A percentile compares a stretch with the other conserved stretches of the same genome.
phyloP scores from a whole-genome alignment of 441 rosid species.

The Adansonia gregorii region DNA sequence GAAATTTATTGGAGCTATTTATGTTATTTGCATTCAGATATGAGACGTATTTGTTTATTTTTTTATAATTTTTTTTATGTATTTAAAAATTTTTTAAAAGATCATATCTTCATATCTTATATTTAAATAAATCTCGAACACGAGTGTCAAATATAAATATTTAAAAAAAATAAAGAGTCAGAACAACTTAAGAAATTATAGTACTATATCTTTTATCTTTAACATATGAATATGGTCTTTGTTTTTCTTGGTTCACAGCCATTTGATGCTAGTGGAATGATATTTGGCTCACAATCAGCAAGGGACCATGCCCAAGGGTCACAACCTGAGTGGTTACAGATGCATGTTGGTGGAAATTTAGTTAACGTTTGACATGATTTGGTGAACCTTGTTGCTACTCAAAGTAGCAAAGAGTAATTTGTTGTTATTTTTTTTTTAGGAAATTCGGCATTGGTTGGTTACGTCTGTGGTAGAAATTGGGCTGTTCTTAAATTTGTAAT shows the following conservation, averaged over 20 bases:
- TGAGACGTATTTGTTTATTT: too few relatives aligned
- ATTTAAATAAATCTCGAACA: too few relatives aligned
- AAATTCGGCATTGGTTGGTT: constrained; percentile 21
- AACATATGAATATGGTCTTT: constrained; percentile 25
- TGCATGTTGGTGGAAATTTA: constrained; percentile 73
- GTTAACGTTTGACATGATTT: constrained; percentile 45
- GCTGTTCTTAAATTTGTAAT: constrained; percentile 28
- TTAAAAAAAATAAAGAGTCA: too few relatives aligned
- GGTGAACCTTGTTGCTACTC: neutral
- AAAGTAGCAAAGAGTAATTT: constrained; percentile 23
- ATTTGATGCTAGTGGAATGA: constrained; percentile 58
- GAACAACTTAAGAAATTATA: too few relatives aligned
- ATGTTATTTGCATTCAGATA: too few relatives aligned
- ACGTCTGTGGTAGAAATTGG: constrained; percentile 22
- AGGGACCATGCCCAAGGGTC: constrained; percentile 61
- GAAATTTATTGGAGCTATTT: neutral
- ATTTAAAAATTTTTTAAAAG: too few relatives aligned
- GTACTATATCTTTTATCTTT: neutral
- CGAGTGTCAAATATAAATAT: too few relatives aligned
- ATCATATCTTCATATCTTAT: too few relatives aligned
- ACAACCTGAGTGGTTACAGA: constrained; percentile 77
- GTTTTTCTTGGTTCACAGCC: constrained; percentile 57
- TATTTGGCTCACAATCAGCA: constrained; percentile 62
- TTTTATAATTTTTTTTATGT: too few relatives aligned
- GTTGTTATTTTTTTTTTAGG: constrained; percentile 1